A percentile compares a stretch with the other conserved stretches of the same genome.
These are phyloP conservation scores for Chrysochromulina parva DNA, from an alignment of 78 protist genomes.

Conservation along the genomic window DNA sequence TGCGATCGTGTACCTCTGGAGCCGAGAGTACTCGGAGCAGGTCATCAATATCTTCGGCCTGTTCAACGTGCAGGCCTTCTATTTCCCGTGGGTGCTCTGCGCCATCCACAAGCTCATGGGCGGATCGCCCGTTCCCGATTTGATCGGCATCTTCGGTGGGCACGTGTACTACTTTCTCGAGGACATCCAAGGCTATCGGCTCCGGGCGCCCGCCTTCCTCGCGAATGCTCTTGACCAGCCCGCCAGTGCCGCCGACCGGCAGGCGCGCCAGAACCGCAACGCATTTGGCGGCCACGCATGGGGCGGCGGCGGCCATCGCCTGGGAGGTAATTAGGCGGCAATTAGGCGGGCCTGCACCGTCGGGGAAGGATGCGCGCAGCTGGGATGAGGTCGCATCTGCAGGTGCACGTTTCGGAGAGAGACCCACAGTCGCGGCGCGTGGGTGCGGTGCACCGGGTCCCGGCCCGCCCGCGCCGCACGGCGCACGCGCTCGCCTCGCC, in stretches of 20 bases:
- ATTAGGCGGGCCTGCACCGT: no score
- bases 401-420: no score
- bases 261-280: background rate
- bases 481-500: no score
- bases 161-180: conserved; percentile 57
- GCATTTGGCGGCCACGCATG: background rate
- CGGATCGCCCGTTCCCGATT: conserved; percentile 38
- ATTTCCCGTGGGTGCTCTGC: background rate
- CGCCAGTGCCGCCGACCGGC: no score
- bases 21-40: background rate
- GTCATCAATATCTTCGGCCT: conserved; percentile 48
- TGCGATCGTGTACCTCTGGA: conserved; percentile 61
- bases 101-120: conserved; percentile 52
- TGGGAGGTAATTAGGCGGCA: background rate
- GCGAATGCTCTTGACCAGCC: background rate
- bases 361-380: no score
- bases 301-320: background rate
- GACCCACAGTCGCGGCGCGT: no score
- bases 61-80: conserved; percentile 51
- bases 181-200: background rate
- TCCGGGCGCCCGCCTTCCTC: background rate
- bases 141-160: conserved; percentile 59
- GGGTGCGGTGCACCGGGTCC: no score
- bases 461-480: no score
- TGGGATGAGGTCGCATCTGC: no score